Percentiles rank a stretch among this genome's conserved stretches.
Conservation (phyloP, 1,284 basidiomycete genomes). For the Austroboletus novae-zelandiae region DNA sequence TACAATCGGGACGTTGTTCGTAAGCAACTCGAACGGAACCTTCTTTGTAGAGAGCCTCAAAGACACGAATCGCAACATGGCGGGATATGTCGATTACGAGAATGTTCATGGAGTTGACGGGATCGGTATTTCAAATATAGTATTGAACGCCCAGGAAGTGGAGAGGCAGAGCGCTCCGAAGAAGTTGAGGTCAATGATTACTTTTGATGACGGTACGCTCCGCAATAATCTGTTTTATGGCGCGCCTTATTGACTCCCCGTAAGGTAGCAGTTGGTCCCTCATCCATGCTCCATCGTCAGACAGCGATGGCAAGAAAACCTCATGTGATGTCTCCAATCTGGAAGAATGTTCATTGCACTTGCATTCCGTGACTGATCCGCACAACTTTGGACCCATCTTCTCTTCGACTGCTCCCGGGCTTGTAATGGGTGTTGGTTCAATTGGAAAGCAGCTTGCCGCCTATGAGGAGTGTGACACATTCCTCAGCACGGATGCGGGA, state of each 20-base stretch:
- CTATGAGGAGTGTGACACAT: slow-evolving; percentile 93
- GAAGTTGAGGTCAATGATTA: slow-evolving; percentile 75
- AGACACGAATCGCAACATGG: slow-evolving; percentile 86
- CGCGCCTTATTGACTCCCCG: neutral
- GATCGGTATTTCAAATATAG: slow-evolving; percentile 87
- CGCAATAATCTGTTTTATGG: neutral
- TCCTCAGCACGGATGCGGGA: slow-evolving; percentile 89
- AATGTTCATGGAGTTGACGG: slow-evolving; percentile 91
- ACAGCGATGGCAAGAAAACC: slow-evolving; percentile 61
- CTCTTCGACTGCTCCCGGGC: slow-evolving; percentile 90
- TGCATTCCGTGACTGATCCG: slow-evolving; percentile 87
- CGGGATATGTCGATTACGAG: slow-evolving; percentile 94
- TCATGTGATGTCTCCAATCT: slow-evolving; percentile 59
- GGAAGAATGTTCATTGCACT: slow-evolving; percentile 77
- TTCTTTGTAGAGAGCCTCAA: slow-evolving; percentile 91
- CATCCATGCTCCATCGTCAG: slow-evolving; percentile 62
- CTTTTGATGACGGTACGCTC: slow-evolving; percentile 82
- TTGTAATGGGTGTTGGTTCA: slow-evolving; percentile 93
- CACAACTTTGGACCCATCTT: slow-evolving; percentile 95
- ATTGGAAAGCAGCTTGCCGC: slow-evolving; percentile 70
- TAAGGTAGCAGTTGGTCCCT: slow-evolving; percentile 74
- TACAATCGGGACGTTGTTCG: slow-evolving; percentile 87
- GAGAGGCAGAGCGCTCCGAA: slow-evolving; percentile 65
- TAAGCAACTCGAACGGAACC: slow-evolving; percentile 92
- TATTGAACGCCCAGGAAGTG: slow-evolving; percentile 80